phyloP scores from a whole-genome alignment of 2,329 filamentous ascomycete genomes.

The Akanthomyces muscarius region DNA sequence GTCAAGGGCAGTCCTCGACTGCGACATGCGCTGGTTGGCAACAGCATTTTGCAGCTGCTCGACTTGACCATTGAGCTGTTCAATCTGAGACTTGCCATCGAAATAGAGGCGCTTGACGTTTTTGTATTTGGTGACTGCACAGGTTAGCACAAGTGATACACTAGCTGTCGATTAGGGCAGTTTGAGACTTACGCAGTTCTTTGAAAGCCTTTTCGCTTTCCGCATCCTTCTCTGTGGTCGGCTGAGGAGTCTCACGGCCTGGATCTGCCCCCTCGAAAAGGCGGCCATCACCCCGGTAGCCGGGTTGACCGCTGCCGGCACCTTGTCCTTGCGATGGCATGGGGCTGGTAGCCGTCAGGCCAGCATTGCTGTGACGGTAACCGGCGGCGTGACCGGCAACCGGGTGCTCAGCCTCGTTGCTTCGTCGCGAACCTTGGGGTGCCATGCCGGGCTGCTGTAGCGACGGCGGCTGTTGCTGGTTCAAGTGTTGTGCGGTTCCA shows the following conservation, averaged over 20 bases:
- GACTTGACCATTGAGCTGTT: slow-evolving; percentile 80
- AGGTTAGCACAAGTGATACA: slow-evolving; percentile 37
- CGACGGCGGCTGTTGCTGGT: slow-evolving; percentile 42
- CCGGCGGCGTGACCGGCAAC: slow-evolving; percentile 45
- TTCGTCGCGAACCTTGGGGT: slow-evolving; percentile 42
- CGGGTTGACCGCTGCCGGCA: slow-evolving; percentile 27
- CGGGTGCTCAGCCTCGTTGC: slow-evolving; percentile 47
- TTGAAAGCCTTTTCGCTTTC: slow-evolving; percentile 55
- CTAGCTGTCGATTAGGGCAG: slow-evolving; percentile 17
- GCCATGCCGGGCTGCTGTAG: slow-evolving; percentile 42
- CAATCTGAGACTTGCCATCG: slow-evolving; percentile 88
- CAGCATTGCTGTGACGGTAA: slow-evolving; percentile 49
- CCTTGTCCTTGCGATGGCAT: slow-evolving; percentile 38
- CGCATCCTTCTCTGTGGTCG: slow-evolving; percentile 39
- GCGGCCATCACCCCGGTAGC: slow-evolving; percentile 38
- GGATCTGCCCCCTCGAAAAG: slow-evolving; percentile 47
- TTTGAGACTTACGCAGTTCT: slow-evolving; percentile 47
- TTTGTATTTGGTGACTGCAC: slow-evolving; percentile 85
- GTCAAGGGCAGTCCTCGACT: slow-evolving; percentile 89
- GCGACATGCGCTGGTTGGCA: slow-evolving; percentile 89
- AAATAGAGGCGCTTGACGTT: slow-evolving; percentile 98
- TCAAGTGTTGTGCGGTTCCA: slow-evolving; percentile 20
- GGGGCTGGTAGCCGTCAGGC: slow-evolving; percentile 40
- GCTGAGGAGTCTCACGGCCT: slow-evolving; percentile 55
- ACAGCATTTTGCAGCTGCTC: slow-evolving; percentile 96